Conservation (phyloP, 1,139 yeast genomes). For the Protomyces gravidus region DNA sequence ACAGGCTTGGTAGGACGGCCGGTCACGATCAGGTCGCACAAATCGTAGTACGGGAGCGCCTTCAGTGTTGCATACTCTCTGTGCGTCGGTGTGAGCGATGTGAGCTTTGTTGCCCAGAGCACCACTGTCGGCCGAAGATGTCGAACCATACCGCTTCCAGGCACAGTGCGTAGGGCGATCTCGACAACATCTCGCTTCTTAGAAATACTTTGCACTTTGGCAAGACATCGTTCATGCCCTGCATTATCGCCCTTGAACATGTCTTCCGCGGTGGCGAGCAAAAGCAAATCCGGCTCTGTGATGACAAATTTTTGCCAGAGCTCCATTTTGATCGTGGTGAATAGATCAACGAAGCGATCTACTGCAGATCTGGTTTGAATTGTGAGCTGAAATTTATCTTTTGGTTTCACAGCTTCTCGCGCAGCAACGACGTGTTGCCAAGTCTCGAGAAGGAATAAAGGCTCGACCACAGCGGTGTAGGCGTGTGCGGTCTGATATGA, state of each 20-base stretch:
- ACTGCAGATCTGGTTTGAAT: constrained; percentile 78
- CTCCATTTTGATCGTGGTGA: constrained; percentile 62
- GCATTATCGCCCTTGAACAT: not conserved
- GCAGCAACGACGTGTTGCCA: constrained; percentile 87
- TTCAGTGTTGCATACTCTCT: constrained; percentile 82
- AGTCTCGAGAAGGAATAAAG: constrained; percentile 78
- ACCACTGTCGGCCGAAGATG: constrained; percentile 61
- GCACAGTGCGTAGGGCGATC: constrained; percentile 63
- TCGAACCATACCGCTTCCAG: constrained; percentile 50
- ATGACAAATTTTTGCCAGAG: constrained; percentile 53
- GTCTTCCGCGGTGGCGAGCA: constrained; percentile 48
- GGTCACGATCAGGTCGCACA: constrained; percentile 57
- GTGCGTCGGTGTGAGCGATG: constrained; percentile 70
- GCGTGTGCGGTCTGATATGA: constrained; percentile 56
- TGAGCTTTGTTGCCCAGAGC: constrained; percentile 61
- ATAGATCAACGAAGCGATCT: constrained; percentile 84
- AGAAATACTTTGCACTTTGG: constrained; percentile 68
- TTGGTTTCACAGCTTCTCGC: constrained; percentile 55
- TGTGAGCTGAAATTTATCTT: constrained; percentile 57
- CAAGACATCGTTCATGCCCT: constrained; percentile 54
- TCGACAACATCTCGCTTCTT: constrained; percentile 60
- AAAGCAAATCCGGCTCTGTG: constrained; percentile 74
- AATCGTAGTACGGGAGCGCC: constrained; percentile 76
- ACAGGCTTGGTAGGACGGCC: constrained; percentile 46
- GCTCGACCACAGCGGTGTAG: constrained; percentile 66